phyloP scores from a whole-genome alignment of 192 early-diverging fungal species.

The Coemansia javaensis region DNA sequence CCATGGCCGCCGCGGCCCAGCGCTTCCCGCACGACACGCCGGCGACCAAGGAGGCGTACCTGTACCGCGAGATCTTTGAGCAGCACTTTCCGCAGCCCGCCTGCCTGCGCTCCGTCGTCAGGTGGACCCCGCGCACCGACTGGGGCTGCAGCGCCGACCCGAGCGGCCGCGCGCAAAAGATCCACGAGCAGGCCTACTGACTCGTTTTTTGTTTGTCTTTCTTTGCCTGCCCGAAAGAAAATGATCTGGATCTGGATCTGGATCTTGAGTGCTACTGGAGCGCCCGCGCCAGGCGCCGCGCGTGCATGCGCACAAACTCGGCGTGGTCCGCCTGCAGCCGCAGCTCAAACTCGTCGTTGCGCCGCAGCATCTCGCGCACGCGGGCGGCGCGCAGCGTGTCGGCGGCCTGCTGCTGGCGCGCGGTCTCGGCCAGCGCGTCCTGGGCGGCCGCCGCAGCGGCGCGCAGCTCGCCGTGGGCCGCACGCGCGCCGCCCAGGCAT shows the following conservation, averaged over 20 bases:
- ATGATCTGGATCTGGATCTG: neutral
- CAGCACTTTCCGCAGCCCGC: constrained; percentile 86
- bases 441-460: neutral
- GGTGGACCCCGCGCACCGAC: constrained; percentile 95
- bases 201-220: too few relatives aligned
- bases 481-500: neutral
- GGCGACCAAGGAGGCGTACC: constrained; percentile 93
- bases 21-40: constrained; percentile 88
- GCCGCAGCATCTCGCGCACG: constrained; percentile 4
- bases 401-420: neutral
- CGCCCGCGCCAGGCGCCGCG: constrained; percentile 13
- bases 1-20: constrained; percentile 60
- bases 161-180: constrained; percentile 93
- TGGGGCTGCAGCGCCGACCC: constrained; percentile 99
- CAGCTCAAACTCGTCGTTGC: constrained; percentile 13
- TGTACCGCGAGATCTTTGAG: constrained; percentile 93
- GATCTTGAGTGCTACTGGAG: neutral
- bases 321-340: constrained; percentile 15
- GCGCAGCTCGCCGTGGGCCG: neutral
- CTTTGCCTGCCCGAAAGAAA: neutral
- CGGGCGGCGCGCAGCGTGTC: neutral
- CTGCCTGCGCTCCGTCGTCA: constrained; percentile 83
- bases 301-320: constrained; percentile 25
- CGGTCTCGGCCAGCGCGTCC: neutral
- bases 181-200: constrained; percentile 58